Base-by-base conservation (phyloP, 805 yeast genomes). In the Tetrapisispora taiwanensis region DNA sequence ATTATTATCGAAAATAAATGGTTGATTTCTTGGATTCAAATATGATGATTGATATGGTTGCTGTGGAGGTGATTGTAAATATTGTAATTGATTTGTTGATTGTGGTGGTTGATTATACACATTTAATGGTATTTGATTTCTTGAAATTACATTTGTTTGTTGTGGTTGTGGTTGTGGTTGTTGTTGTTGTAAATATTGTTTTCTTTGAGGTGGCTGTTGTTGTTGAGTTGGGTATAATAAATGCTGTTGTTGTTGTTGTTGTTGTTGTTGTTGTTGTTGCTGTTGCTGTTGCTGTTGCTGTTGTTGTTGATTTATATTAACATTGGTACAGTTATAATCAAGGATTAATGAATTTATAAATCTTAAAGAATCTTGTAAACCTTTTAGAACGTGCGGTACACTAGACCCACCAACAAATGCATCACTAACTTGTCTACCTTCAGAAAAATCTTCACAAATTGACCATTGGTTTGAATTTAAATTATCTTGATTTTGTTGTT, bases 371-470 rank as follows among this genome's bases (percentile, higher is more conserved):
- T 63, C 65, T 53, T 67, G 69, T 10, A 67, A 59, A 1, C 90
- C 92, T 20, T 76, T 79, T 33, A 83, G 62, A 2, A 81, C 75
- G 61, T 84, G 92, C 1, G 89, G 88, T 13, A 78, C 68, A 18
- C 74, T 72, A 3, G 77, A 69, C 1, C 85, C 84, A 3, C 78
- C 78, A 27, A 71, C 66, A 56, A 68, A 77, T 0, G 92, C 90
- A 46, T 72, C 73, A 44, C 76, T 77, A 6, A 84, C 92, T 57
- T 84, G 90, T 54, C 81, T 87, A 13, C 85, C 89, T 54, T 84
- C 92, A 46, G 86, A 79, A 52, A 84, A 84, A 62, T 84, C 94
- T 46, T 82, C 90, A 62, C 90, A 83, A 22, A 82, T 79, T 1
- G 84, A 79, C 63, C 63, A 58, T 39, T 56, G 63, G 36, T 51